These are phyloP conservation scores for Boletellus emodensis DNA, from an alignment of 768 basidiomycete species.

Conservation along the genomic window DNA sequence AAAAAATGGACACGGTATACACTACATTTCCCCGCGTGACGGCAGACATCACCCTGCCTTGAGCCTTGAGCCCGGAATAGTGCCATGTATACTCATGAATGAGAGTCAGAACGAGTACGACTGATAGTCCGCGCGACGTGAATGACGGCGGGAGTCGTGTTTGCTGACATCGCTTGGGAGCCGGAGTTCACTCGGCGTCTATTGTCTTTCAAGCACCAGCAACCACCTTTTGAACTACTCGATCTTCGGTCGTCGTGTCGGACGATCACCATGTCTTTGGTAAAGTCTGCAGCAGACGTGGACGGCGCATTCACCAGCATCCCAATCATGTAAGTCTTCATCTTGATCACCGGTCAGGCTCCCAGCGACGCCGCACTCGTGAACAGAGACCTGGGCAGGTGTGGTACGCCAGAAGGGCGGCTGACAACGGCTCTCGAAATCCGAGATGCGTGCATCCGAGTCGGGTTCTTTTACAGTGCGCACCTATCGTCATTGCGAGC, in stretches of 20 bases:
- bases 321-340: constrained; percentile 18
- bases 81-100: neutral
- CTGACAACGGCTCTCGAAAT: constrained; percentile 52
- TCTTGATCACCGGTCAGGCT: neutral
- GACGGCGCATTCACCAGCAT: constrained; percentile 1
- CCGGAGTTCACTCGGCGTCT: too few species aligned
- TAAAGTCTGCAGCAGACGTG: neutral
- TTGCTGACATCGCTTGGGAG: too few species aligned
- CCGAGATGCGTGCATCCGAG: constrained; percentile 71
- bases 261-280: neutral
- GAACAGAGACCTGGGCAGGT: constrained; percentile 20
- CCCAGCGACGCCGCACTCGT: too few species aligned
- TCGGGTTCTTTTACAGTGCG: constrained; percentile 83
- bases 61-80: neutral
- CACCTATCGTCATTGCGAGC: neutral
- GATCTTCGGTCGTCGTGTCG: too few species aligned
- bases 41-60: constrained; percentile 2
- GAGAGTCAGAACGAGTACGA: constrained; percentile 7
- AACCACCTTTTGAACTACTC: too few species aligned
- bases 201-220: too few species aligned
- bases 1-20: constrained; percentile 8
- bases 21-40: constrained; percentile 6
- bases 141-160: too few species aligned
- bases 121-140: neutral
- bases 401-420: constrained; percentile 30